Base-by-base conservation (phyloP, 306 rosid genomes). In the Geum urbanum region DNA sequence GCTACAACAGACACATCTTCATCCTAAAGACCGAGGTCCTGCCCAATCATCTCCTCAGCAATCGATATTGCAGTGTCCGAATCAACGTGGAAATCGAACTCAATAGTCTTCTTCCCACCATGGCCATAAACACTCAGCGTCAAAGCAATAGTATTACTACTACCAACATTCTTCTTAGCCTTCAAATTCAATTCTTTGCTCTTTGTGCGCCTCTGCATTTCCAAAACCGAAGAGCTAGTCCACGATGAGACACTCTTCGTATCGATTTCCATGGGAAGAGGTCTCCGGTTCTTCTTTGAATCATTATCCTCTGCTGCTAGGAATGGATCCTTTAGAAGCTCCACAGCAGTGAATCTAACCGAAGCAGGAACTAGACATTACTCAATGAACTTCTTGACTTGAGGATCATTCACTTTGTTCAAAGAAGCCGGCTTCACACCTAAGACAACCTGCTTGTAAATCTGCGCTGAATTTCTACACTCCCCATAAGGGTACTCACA, bases 11-110 rank as follows among this genome's bases (percentile, higher is more conserved):
- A 66, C 44, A 84, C 84, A 44, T 92, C 89, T 67, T 84, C 96
- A 18, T 69, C 60, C 13, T 75, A 49, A 48, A 92, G 94, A 68
- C 78, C 90, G 63, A 92, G 86, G 41, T 85, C 8, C 63, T 58
- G 86, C 69, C 86, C 96, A 60, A 85, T 97, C 98, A 92, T 90
- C 90, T 92, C 98, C 81, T 72, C 86, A 64, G 97, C 92, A 73
- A 92, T 81, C 60, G 95, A 82, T 63, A 84, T 64, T 15, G 86
- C 84, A 27, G 98, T 90, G 67, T 94, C 98, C 15, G 86, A 77
- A 51, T 84, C 35, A 22, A 24, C 7, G 5, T 20, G 9, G 35
- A 54, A 54, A 54, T 54, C 37, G 8, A 54, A 54, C 60, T 54
- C 37, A 5, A 22, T 20, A 4, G 6, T 54, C 37, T 54, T 8